These are phyloP conservation scores for Volvox reticuliferus DNA, from an alignment of 139 green algal species.

Conservation along the genomic window DNA sequence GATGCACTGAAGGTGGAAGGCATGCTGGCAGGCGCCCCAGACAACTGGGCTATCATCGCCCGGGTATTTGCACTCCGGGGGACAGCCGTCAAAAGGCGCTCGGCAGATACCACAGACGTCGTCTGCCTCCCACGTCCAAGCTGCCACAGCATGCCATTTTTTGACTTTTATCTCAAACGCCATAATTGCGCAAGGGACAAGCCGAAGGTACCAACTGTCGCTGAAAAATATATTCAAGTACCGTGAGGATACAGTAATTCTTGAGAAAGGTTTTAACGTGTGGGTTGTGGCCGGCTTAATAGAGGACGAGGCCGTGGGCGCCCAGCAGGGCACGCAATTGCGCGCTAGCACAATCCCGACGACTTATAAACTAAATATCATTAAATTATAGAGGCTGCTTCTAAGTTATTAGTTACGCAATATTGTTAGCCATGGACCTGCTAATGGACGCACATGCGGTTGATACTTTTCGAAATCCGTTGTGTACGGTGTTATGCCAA, in stretches of 20 bases:
- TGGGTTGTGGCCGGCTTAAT: too few species aligned
- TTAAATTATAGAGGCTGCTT: too few species aligned
- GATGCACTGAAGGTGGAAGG: conserved; percentile 81
- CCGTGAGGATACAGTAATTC: background rate
- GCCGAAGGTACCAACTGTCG: too few species aligned
- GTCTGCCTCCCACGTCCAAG: conserved; percentile 81
- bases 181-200: conserved; percentile 30
- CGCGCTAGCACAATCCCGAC: too few species aligned
- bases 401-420: too few species aligned
- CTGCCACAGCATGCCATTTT: conserved; percentile 76
- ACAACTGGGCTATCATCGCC: conserved; percentile 81
- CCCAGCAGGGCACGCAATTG: too few species aligned
- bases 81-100: conserved; percentile 74
- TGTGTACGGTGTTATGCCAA: too few species aligned
- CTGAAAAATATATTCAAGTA: background rate
- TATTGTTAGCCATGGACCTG: too few species aligned
- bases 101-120: conserved; percentile 82
- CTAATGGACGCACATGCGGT: too few species aligned
- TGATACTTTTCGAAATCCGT: too few species aligned
- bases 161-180: conserved; percentile 74
- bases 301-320: too few species aligned
- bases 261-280: background rate
- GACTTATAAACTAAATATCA: too few species aligned
- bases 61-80: conserved; percentile 77
- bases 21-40: conserved; percentile 77